These are phyloP conservation scores for Fraxinus excelsior DNA, from an alignment of 257 asterid species.

Conservation along the genomic window DNA sequence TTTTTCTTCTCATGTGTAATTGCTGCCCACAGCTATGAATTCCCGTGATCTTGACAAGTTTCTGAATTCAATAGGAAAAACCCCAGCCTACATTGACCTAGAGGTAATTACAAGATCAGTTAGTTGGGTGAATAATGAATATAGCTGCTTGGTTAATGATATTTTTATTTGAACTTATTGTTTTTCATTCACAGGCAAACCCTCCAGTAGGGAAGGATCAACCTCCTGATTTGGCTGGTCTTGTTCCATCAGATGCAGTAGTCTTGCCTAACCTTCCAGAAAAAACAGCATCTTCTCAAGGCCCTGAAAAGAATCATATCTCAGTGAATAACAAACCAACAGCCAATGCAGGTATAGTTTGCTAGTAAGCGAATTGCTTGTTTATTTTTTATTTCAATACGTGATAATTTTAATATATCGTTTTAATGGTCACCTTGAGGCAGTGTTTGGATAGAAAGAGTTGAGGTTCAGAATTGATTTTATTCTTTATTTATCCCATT, in stretches of 20 bases:
- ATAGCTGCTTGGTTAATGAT: conserved; percentile 5
- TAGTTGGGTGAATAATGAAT: conserved; percentile 2
- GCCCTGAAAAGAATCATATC: conserved; percentile 36
- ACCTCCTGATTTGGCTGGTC: conserved; percentile 87
- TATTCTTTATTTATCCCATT: not conserved
- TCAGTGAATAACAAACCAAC: conserved; percentile 36
- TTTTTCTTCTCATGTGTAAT: conserved; percentile 6
- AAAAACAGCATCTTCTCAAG: conserved; percentile 40
- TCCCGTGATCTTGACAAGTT: conserved; percentile 76
- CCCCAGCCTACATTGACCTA: conserved; percentile 76
- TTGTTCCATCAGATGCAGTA: conserved; percentile 74
- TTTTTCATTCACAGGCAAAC: conserved; percentile 54
- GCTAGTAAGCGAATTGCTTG: not conserved
- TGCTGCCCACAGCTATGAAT: conserved; percentile 59
- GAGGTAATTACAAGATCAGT: conserved; percentile 57
- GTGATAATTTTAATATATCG: not conserved
- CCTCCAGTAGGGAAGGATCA: conserved; percentile 94
- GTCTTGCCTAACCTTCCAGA: conserved; percentile 40
- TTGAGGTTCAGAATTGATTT: not conserved
- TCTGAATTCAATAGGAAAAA: conserved; percentile 69
- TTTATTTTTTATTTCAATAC: not conserved
- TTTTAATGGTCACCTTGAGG: not conserved
- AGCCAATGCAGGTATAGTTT: conserved; percentile 44
- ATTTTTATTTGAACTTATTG: conserved; percentile 14
- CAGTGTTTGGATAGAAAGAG: not conserved